Evolutionary conservation across 352 stramenopile genomes (phyloP), one percentile per base, ranked within the genome.

Genomic region (Phytophthora cajani): DNA sequence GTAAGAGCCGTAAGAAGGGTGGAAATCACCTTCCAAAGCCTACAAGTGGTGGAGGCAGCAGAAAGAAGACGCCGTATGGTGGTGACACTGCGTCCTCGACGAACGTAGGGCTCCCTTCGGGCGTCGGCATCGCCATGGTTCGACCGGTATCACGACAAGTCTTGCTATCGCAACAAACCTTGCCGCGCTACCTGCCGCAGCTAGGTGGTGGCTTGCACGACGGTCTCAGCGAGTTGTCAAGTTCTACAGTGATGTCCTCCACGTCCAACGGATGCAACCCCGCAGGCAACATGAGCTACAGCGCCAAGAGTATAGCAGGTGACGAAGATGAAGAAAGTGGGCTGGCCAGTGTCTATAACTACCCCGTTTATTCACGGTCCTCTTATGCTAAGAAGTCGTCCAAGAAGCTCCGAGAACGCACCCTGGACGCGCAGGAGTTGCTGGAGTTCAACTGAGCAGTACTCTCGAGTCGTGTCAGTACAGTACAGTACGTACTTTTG

Each of bases 391-490:
- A 84, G 44, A 84, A 84, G 42, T 70, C 80, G 10, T 71, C 77
- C 38, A 91, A 88, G 60, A 89, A 91, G 47, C 56, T 63, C 11
- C 71, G 80, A 54, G 82, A 86, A 46, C 78, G 77, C 30, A 51
- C 47, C 4, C 21, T 79, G 23, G 80, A 85, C 40, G 64, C 53
- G 27, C 67, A 77, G 38, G 82, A 87, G 54, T 62, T 85, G 30
- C 61, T 87, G 74, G 82, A 90, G 46, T 85, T 76, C 46, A 88
- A 79, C 59, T 90, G 74, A 90, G 59, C 25, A 46, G 11, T 65
- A 58, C 33, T 63, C 17, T 30, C 21, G 3, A 62, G 55, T 49
- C 59, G 30, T 59, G 33, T 58, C 46, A 49, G 38, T 64, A 12
- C 54, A 51, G 58, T 71, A 27, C 21, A 23, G 21, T 23, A 23